phyloP scores from a whole-genome alignment of 306 rosid genomes.

The Dalbergia cultrata region DNA sequence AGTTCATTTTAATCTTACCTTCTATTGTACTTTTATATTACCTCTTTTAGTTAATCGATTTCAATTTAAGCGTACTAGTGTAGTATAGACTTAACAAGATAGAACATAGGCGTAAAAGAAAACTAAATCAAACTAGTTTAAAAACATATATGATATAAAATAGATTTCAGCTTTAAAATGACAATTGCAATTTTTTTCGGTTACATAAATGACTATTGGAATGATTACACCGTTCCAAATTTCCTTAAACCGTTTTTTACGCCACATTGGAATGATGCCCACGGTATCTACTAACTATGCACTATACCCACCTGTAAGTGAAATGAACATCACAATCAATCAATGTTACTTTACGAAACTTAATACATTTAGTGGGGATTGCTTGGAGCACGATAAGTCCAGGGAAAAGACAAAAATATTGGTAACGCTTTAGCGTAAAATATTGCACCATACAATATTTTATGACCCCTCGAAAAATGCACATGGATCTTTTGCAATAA shows the following conservation, averaged over 20 bases:
- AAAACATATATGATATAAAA: background rate
- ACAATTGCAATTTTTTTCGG: too few species aligned
- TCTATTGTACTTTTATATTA: background rate
- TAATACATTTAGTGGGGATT: background rate
- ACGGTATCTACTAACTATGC: background rate
- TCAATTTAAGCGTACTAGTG: background rate
- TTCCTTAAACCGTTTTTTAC: too few species aligned
- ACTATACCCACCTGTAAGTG: background rate
- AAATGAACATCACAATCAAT: background rate
- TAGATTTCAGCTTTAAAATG: background rate
- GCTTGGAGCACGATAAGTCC: background rate
- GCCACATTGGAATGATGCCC: background rate
- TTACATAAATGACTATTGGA: too few species aligned
- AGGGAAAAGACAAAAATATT: background rate
- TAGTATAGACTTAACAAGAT: background rate
- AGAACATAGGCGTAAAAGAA: background rate
- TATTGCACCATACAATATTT: background rate
- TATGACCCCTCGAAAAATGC: constrained; percentile 13
- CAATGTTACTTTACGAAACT: constrained; percentile 16
- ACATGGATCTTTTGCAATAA: background rate
- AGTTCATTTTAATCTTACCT: background rate
- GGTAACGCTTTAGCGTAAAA: background rate
- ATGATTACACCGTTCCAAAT: too few species aligned
- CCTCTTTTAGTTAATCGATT: background rate
- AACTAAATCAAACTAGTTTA: background rate